phyloP scores from a whole-genome alignment of 2,329 filamentous ascomycete genomes.

The Colletotrichum brevisporum region DNA sequence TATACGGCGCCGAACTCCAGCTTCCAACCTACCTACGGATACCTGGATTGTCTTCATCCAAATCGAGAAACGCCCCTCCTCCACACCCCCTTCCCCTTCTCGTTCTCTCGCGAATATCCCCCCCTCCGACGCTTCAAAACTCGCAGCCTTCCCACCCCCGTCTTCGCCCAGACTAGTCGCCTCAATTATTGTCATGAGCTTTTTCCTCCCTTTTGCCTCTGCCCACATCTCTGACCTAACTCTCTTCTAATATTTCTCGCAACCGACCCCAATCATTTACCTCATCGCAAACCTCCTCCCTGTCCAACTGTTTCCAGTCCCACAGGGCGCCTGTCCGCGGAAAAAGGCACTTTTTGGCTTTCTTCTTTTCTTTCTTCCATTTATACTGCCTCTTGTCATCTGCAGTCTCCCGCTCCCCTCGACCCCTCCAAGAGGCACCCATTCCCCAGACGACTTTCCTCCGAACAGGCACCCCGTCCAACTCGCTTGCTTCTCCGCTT shows the following conservation, averaged over 20 bases:
- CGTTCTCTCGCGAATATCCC: constrained; percentile 28
- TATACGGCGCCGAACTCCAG: too few relatives aligned
- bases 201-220: constrained; percentile 1
- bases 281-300: constrained; percentile 19
- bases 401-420: constrained; percentile 1
- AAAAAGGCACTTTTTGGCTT: constrained; percentile 16
- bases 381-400: constrained; percentile 16
- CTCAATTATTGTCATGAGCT: constrained; percentile 30
- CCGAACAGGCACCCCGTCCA: constrained; percentile 6
- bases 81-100: constrained; percentile 10
- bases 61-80: constrained; percentile 29
- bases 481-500: constrained; percentile 12
- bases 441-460: background rate
- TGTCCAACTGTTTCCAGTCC: background rate
- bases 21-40: too few relatives aligned
- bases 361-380: constrained; percentile 1
- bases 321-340: background rate
- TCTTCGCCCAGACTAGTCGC: constrained; percentile 19
- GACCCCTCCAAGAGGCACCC: constrained; percentile 4
- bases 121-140: constrained; percentile 35
- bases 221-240: constrained; percentile 30
- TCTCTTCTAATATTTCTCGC: constrained; percentile 29
- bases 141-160: constrained; percentile 38
- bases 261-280: constrained; percentile 23
- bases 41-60: constrained; percentile 35